Conservation (phyloP, 257 asterid species). For the Scutellaria baicalensis region DNA sequence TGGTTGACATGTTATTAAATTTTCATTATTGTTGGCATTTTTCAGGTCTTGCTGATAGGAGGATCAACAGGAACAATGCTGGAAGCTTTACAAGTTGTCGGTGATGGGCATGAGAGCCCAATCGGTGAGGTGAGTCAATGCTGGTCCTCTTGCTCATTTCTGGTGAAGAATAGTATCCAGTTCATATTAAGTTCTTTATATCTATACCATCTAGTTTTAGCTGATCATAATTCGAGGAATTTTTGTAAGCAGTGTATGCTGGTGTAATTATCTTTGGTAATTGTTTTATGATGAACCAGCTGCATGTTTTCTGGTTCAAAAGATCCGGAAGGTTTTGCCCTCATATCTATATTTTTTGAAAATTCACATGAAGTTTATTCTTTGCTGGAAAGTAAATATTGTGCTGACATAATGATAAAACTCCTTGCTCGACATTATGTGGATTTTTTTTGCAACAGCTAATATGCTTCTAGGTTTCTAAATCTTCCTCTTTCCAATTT, state of each 20-base stretch:
- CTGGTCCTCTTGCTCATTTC: constrained; percentile 6
- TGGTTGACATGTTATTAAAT: background rate
- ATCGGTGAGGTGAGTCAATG: constrained; percentile 65
- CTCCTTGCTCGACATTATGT: background rate
- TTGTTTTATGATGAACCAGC: background rate
- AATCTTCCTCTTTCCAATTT: constrained; percentile 10
- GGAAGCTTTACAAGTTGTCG: constrained; percentile 89
- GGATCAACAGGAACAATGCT: constrained; percentile 99
- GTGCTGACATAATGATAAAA: background rate
- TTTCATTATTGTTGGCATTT: constrained; percentile 6
- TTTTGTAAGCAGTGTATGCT: background rate
- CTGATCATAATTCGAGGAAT: background rate
- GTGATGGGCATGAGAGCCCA: constrained; percentile 62
- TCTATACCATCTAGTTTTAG: background rate
- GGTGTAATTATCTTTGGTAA: background rate
- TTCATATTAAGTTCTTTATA: background rate
- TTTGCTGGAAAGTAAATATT: background rate
- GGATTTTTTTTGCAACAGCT: background rate
- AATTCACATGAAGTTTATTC: background rate
- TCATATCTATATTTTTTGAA: background rate
- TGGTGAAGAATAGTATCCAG: constrained; percentile 3
- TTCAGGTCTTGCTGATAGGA: constrained; percentile 92
- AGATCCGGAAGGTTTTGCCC: background rate
- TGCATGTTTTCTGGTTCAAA: background rate
- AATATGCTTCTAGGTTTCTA: constrained; percentile 1